phyloP scores from a whole-genome alignment of 2,329 filamentous ascomycete species.

The Colletotrichum noveboracense region DNA sequence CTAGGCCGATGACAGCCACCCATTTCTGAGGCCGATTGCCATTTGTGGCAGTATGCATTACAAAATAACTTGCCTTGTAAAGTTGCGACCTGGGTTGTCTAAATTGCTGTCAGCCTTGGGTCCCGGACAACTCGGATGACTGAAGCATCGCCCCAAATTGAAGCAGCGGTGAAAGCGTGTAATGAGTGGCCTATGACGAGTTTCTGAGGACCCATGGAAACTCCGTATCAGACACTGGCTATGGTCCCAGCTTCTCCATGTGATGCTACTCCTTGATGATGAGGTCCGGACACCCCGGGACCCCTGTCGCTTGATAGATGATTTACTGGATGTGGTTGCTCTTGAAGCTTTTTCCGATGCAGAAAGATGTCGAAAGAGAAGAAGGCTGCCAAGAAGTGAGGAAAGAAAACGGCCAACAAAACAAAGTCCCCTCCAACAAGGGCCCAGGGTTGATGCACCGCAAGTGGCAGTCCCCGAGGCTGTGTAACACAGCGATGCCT shows the following conservation, averaged over 20 bases:
- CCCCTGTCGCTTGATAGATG: not conserved
- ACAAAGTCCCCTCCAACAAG: not conserved
- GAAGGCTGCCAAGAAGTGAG: not conserved
- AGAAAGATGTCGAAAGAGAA: not conserved
- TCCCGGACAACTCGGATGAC: not conserved
- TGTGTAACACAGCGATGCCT: not conserved
- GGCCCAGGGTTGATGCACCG: not conserved
- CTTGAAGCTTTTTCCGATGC: not conserved
- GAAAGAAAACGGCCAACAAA: not conserved
- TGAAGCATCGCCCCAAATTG: not conserved
- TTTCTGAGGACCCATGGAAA: not conserved
- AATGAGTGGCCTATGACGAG: not conserved
- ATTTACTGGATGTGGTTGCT: not conserved
- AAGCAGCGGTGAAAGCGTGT: conserved; percentile 16
- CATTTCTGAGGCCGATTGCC: not conserved
- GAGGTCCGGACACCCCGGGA: not conserved
- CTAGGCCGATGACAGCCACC: not conserved
- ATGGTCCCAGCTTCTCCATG: not conserved
- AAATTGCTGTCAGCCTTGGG: not conserved
- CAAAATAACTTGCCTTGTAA: not conserved
- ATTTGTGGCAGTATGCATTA: not conserved
- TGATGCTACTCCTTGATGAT: not conserved
- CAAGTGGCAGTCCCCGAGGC: not conserved
- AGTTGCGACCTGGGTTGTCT: not conserved
- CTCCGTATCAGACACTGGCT: not conserved